A percentile compares a stretch with the other conserved stretches of the same genome.
Evolutionary conservation across 805 yeast species (phyloP).

Genomic region (Scheffersomyces amazonensis): DNA sequence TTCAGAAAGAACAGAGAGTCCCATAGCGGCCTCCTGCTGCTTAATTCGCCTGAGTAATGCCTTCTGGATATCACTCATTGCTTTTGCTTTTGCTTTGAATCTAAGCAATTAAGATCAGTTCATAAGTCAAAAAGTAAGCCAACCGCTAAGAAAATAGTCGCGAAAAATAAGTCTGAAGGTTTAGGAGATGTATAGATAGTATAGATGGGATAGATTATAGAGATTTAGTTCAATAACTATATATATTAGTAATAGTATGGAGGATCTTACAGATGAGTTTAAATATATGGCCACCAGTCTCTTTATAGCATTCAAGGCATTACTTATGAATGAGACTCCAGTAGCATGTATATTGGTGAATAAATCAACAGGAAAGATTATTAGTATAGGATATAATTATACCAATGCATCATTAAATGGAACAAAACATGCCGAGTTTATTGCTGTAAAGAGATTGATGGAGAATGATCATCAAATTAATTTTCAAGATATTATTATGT

Average conservation of each 20-base stretch:
- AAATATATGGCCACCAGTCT: constrained; percentile 31
- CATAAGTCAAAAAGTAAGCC: background rate
- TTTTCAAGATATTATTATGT: constrained; percentile 61
- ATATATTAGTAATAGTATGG: background rate
- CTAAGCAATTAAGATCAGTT: background rate
- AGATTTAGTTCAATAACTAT: too few relatives aligned
- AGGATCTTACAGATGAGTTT: constrained; percentile 19
- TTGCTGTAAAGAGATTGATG: constrained; percentile 57
- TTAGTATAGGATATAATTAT: constrained; percentile 80
- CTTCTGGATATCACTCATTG: constrained; percentile 30
- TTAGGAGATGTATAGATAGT: too few relatives aligned
- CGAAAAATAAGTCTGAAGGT: background rate
- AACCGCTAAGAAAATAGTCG: too few relatives aligned
- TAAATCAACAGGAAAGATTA: constrained; percentile 38
- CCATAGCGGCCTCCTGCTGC: constrained; percentile 20
- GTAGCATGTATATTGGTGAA: constrained; percentile 36
- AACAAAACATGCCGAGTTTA: constrained; percentile 88
- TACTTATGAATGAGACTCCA: constrained; percentile 37
- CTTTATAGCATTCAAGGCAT: constrained; percentile 38
- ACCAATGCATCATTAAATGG: constrained; percentile 86
- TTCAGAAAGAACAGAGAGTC: constrained; percentile 17
- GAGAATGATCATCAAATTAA: constrained; percentile 3
- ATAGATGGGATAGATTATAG: too few relatives aligned
- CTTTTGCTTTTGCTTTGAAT: too few relatives aligned
- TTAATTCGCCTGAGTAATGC: constrained; percentile 20